Evolutionary conservation across 75 land plant genomes (phyloP).

Genomic region (Ceratopteris richardii): DNA sequence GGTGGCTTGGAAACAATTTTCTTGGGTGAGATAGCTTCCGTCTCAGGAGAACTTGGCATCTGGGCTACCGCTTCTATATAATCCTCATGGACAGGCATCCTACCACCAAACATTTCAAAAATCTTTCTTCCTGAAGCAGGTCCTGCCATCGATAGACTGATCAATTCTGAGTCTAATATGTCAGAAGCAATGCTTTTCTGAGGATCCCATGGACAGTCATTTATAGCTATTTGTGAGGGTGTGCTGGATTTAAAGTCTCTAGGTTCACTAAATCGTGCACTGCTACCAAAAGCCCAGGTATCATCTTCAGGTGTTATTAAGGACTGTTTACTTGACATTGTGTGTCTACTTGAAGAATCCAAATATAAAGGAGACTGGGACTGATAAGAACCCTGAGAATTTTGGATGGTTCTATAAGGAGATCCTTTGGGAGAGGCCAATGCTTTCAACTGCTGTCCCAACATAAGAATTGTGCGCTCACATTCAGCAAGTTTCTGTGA

Average conservation of each 20-base stretch:
- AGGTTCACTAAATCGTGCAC: no score
- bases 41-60: not conserved
- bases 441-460: conserved; percentile 83
- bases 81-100: not conserved
- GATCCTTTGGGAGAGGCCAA: conserved; percentile 50
- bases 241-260: no score
- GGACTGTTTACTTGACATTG: no score
- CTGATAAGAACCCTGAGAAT: not conserved
- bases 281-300: no score
- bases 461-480: conserved; percentile 67
- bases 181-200: not conserved
- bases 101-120: not conserved
- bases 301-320: no score
- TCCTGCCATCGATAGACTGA: not conserved
- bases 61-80: not conserved
- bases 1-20: conserved; percentile 8
- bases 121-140: not conserved
- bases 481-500: conserved; percentile 77
- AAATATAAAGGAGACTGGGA: not conserved
- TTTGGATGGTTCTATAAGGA: not conserved
- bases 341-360: no score
- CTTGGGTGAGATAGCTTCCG: not conserved
- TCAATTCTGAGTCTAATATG: not conserved
- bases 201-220: not conserved
- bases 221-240: not conserved